Base-by-base conservation (phyloP, 164 flowering plant species). In the Pachysandra terminalis region DNA sequence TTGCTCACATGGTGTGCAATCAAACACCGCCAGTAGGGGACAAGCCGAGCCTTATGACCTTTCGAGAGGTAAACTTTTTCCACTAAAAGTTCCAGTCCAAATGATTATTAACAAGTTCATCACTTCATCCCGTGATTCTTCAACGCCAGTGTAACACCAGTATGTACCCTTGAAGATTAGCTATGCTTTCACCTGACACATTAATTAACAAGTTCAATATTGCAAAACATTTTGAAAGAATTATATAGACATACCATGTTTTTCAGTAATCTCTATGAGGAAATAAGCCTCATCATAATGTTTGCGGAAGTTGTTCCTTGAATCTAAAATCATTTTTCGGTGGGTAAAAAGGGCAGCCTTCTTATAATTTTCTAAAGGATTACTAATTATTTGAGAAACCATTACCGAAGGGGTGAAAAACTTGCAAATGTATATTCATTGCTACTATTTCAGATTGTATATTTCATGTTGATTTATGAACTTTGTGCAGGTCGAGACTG, bases 1-100 rank as follows among this genome's bases (percentile, higher is more conserved):
- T 96, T 73, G 99, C 97, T 21, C 95, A 91, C 81, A 90, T 96
- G 92, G 93, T 96, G 65, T 96, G 99, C 81, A 96, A 93, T 79
- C 98, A 96, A 79, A 81, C 87, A 71, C 98, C 98, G 0, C 98
- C 98, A 13, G 86, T 96, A 0, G 98, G 98, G 63, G 74, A 80
- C 61, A 92, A 95, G 78, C 99, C 98, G 40, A 95, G 99, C 76
- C 87, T 96, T 48, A 96, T 96, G 99, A 96, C 98, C 37, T 96
- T 96, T 71, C 88, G 85, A 32, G 99, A 96, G 96, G 99, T 90
- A 83, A 69, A 57, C 10, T 62, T 66, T 23, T 12, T 9, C 23
- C 22, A 37, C 22, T 35, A 21, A 21, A 37, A 23, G 2, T 40
- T 10, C 10, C 45, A 40, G 45, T 40, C 10, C 45, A 40, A 40